These are phyloP conservation scores for Ziziphus jujuba DNA, from an alignment of 306 rosid genomes.

Conservation along the genomic window DNA sequence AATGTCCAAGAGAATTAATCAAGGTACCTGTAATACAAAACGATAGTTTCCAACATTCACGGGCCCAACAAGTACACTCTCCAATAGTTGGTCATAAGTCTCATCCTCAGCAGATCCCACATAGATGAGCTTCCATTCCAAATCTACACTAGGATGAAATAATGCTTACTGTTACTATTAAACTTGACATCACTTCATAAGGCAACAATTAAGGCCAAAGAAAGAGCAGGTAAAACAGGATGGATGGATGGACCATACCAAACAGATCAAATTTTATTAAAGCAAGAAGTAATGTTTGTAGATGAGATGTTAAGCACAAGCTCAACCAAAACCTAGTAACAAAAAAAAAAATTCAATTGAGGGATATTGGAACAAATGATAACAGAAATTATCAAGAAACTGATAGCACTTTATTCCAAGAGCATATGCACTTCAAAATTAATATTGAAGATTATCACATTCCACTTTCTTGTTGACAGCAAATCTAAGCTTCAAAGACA, in stretches of 20 bases:
- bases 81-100: constrained; percentile 63
- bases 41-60: constrained; percentile 74
- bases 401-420: background rate
- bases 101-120: constrained; percentile 80
- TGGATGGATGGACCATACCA: background rate
- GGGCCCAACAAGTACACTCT: constrained; percentile 70
- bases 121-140: constrained; percentile 80
- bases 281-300: too few relatives aligned
- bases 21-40: constrained; percentile 59
- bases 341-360: background rate
- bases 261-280: constrained; percentile 1
- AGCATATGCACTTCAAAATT: background rate
- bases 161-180: background rate
- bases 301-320: background rate
- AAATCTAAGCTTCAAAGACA: too few relatives aligned
- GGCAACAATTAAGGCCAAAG: background rate
- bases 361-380: background rate
- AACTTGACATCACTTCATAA: background rate
- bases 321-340: background rate
- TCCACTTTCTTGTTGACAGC: too few relatives aligned
- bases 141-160: constrained; percentile 32
- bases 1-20: background rate
- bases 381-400: background rate
- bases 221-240: background rate
- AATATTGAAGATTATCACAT: too few relatives aligned